Percentiles rank a stretch among this genome's conserved stretches.
Evolutionary conservation across 164 flowering plant species (phyloP).

Genomic region (Berberis vulgaris): DNA sequence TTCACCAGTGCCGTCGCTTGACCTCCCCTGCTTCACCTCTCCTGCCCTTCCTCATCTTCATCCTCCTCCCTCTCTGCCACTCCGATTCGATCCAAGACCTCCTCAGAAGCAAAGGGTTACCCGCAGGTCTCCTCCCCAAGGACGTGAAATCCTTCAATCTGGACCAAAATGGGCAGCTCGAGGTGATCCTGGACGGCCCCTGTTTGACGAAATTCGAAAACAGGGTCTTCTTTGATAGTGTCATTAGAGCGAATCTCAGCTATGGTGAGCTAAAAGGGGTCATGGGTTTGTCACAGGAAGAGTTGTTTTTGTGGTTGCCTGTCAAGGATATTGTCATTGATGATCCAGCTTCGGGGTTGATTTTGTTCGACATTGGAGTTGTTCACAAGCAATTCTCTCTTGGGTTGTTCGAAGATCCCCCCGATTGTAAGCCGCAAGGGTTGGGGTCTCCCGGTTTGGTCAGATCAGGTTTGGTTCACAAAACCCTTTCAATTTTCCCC

Average conservation of each 20-base stretch:
- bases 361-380: constrained; percentile 66
- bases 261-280: constrained; percentile 61
- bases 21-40: too few relatives aligned
- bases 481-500: too few relatives aligned
- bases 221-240: constrained; percentile 57
- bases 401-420: constrained; percentile 78
- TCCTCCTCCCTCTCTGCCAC: constrained; percentile 3
- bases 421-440: constrained; percentile 37
- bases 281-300: constrained; percentile 66
- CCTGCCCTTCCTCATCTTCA: background rate
- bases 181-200: constrained; percentile 55
- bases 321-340: constrained; percentile 64
- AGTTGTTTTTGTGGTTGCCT: constrained; percentile 83
- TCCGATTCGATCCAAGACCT: constrained; percentile 53
- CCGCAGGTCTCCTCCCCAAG: constrained; percentile 62
- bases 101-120: constrained; percentile 49
- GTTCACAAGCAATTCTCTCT: constrained; percentile 78
- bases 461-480: too few relatives aligned
- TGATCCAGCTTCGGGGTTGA: constrained; percentile 70
- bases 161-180: constrained; percentile 39
- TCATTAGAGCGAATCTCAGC: constrained; percentile 62
- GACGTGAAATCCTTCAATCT: constrained; percentile 53
- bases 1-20: too few relatives aligned
- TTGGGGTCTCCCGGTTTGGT: background rate
- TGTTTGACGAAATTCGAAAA: constrained; percentile 69